These are phyloP conservation scores for Balamuthia mandrillaris DNA, from an alignment of 208 protist genomes.

Conservation along the genomic window DNA sequence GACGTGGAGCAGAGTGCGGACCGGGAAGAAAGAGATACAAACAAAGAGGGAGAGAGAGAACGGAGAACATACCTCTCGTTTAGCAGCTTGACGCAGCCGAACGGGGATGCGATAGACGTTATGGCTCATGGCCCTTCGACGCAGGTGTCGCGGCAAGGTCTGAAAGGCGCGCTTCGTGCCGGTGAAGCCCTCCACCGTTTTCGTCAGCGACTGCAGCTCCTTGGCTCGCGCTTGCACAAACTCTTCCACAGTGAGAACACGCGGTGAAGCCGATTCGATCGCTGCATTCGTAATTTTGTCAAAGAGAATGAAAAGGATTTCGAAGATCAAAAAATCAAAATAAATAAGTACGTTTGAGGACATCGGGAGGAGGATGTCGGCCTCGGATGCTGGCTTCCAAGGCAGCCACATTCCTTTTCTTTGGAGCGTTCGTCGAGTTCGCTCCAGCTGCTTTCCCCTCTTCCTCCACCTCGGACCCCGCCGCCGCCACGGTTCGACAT, in stretches of 20 bases:
- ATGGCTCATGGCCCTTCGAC: conserved; percentile 66
- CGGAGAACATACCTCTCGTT: conserved; percentile 35
- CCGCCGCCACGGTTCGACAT: no score
- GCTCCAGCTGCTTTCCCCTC: no score
- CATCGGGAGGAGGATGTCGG: not conserved
- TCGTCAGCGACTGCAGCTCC: not conserved
- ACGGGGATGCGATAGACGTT: conserved; percentile 62
- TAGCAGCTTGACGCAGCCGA: conserved; percentile 45
- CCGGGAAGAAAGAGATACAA: not conserved
- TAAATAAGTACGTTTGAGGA: not conserved
- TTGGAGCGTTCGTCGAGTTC: no score
- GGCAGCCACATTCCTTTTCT: no score
- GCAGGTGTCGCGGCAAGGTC: conserved; percentile 59
- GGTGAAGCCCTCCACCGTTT: not conserved
- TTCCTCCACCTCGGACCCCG: no score
- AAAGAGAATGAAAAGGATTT: not conserved
- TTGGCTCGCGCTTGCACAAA: not conserved
- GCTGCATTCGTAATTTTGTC: not conserved
- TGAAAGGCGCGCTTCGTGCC: conserved; percentile 53
- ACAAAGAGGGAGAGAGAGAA: not conserved
- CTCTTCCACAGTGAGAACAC: conserved; percentile 6
- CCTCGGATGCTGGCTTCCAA: not conserved
- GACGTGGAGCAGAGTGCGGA: not conserved
- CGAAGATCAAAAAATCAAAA: not conserved
- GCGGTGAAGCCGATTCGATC: not conserved